Percentiles rank a stretch among this genome's conserved stretches.
phyloP scores from a whole-genome alignment of 2,329 filamentous ascomycete species.

The Magnaporthiopsis rhizophila region DNA sequence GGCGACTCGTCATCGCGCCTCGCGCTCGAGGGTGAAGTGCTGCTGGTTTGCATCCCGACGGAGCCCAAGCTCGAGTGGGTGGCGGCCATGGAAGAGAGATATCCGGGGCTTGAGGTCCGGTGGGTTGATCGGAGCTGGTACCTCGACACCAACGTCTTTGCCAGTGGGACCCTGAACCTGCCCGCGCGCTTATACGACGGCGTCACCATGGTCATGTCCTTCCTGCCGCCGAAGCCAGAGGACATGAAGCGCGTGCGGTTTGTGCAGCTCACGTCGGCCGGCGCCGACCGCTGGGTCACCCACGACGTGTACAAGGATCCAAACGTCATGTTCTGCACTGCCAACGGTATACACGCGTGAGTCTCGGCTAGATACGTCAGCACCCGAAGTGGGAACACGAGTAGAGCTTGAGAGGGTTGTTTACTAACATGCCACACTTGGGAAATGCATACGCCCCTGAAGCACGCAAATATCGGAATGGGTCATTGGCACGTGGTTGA shows the following conservation, averaged over 20 bases:
- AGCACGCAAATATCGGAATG: conserved; percentile 51
- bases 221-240: conserved; percentile 22
- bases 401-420: background rate
- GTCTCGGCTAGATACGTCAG: conserved; percentile 9
- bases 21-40: conserved; percentile 26
- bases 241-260: conserved; percentile 29
- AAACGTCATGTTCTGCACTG: conserved; percentile 29
- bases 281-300: conserved; percentile 32
- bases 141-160: conserved; percentile 3
- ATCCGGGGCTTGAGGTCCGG: conserved; percentile 14
- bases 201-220: conserved; percentile 31
- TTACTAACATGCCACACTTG: background rate
- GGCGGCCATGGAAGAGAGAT: conserved; percentile 19
- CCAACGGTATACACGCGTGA: conserved; percentile 34
- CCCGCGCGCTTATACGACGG: conserved; percentile 26
- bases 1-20: background rate
- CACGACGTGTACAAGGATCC: conserved; percentile 26
- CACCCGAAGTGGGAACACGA: no score
- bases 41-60: conserved; percentile 29
- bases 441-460: background rate
- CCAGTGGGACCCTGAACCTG: conserved; percentile 12
- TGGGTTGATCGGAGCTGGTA: conserved; percentile 1
- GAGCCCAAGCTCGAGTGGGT: conserved; percentile 26
- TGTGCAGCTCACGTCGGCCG: conserved; percentile 36
- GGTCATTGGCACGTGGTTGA: conserved; percentile 44